Evolutionary conservation across 139 green algal genomes (phyloP), one percentile per base, ranked within the genome.

Genomic region (Trebouxia sp.): DNA sequence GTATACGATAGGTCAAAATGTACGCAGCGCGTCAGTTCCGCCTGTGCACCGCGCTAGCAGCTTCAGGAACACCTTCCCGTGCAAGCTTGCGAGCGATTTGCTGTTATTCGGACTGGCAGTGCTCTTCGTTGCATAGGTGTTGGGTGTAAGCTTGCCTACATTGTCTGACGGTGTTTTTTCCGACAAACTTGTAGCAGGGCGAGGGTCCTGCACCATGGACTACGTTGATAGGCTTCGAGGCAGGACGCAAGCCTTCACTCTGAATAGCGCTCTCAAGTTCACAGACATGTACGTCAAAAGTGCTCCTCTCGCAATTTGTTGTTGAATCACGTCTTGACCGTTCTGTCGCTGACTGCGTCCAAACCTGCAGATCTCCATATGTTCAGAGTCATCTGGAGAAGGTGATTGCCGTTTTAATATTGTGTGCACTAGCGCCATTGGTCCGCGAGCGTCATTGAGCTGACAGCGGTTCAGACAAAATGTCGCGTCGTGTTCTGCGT

Each of bases 351-450:
- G n/a, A n/a, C n/a, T n/a, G n/a, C n/a, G n/a, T n/a, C n/a, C n/a
- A n/a, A n/a, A 5, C 22, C 28, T 85, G 77, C 86, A 90, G 84
- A 37, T 83, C 86, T 22, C 66, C 82, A 0, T 72, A 45, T 0
- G 79, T 92, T 1, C 88, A 94, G 82, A 55, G 70, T 43, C 85
- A 92, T 45, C 76, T 94, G 42, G 66, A 81, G 43, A 83, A 88
- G 67, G 87, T 84, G 45, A 39, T 43, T 37, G 75, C 51, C 28
- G 41, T 15, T 10, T 76, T 26, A 6, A 26, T 14, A 53, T 53
- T 4, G 3, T 26, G 47, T 1, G 1, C 20, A 5, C 14, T 53
- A 11, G 4, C n/a, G n/a, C n/a, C n/a, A n/a, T n/a, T n/a, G n/a
- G n/a, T n/a, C n/a, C n/a, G n/a, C n/a, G n/a, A n/a, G n/a, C n/a